phyloP scores from a whole-genome alignment of 441 rosid species.

The Syzygium syzygioides region DNA sequence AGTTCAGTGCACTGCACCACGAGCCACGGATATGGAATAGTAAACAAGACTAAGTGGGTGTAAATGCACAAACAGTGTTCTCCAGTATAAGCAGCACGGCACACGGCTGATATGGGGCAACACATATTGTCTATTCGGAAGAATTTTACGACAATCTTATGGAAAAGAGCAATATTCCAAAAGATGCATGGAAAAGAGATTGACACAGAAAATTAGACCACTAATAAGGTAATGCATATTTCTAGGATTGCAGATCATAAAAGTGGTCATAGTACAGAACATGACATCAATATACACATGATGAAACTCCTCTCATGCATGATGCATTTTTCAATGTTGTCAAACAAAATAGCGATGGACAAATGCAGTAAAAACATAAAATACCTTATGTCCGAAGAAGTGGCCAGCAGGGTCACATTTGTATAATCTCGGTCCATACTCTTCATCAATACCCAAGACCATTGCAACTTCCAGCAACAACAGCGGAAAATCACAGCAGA shows the following conservation, averaged over 20 bases:
- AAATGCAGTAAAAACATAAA: not conserved
- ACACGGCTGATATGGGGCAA: not conserved
- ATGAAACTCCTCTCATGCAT: not conserved
- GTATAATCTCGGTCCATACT: constrained; percentile 81
- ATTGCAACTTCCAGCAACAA: constrained; percentile 64
- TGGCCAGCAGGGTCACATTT: constrained; percentile 99
- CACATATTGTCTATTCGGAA: not conserved
- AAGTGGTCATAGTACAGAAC: not conserved
- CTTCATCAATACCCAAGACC: constrained; percentile 93
- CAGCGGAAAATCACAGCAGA: constrained; percentile 2
- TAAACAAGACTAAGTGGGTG: not conserved
- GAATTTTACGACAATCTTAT: not conserved
- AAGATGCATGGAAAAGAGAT: not conserved
- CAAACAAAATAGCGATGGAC: not conserved
- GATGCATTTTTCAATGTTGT: not conserved
- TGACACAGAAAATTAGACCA: not conserved
- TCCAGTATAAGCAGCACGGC: not conserved
- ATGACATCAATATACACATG: not conserved
- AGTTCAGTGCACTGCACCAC: not conserved
- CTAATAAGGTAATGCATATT: not conserved
- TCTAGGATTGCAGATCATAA: not conserved
- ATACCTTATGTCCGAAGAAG: constrained; percentile 96
- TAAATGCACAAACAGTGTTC: not conserved
- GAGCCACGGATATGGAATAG: not conserved
- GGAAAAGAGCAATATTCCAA: not conserved